Conservation (phyloP, 2,329 filamentous ascomycete species). For the Pseudocercospora vitis region DNA sequence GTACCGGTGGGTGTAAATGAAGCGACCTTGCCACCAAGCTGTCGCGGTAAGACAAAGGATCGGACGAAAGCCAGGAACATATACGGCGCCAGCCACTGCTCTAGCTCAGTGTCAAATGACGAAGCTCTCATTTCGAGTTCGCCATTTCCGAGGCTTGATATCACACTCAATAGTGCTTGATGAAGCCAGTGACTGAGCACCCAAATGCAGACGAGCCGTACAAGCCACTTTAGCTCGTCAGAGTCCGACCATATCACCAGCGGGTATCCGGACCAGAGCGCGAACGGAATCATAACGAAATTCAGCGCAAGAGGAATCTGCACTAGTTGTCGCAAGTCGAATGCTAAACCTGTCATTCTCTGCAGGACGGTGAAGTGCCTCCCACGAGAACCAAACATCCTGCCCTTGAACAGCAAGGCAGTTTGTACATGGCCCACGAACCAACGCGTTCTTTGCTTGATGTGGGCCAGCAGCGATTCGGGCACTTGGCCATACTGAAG, state of each 20-base stretch:
- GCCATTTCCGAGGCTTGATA: slow-evolving; percentile 10
- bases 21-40: slow-evolving; percentile 58
- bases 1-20: slow-evolving; percentile 63
- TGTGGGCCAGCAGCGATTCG: slow-evolving; percentile 56
- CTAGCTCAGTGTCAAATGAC: slow-evolving; percentile 14
- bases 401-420: slow-evolving; percentile 17
- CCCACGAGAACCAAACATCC: slow-evolving; percentile 13
- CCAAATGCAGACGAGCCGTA: slow-evolving; percentile 16
- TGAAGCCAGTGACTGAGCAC: slow-evolving; percentile 19
- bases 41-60: background rate
- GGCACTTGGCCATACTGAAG: slow-evolving; percentile 62
- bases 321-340: slow-evolving; percentile 15
- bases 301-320: slow-evolving; percentile 17
- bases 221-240: slow-evolving; percentile 15
- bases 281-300: slow-evolving; percentile 18
- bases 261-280: slow-evolving; percentile 18
- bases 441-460: slow-evolving; percentile 61
- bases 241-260: slow-evolving; percentile 18
- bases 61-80: slow-evolving; percentile 9
- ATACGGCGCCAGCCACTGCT: slow-evolving; percentile 15
- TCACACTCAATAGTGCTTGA: slow-evolving; percentile 14
- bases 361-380: slow-evolving; percentile 17
- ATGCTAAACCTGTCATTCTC: slow-evolving; percentile 14
- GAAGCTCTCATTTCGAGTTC: slow-evolving; percentile 11
- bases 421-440: slow-evolving; percentile 19